Conservation (phyloP, 129 eudicot species). For the Lonicera japonica region DNA sequence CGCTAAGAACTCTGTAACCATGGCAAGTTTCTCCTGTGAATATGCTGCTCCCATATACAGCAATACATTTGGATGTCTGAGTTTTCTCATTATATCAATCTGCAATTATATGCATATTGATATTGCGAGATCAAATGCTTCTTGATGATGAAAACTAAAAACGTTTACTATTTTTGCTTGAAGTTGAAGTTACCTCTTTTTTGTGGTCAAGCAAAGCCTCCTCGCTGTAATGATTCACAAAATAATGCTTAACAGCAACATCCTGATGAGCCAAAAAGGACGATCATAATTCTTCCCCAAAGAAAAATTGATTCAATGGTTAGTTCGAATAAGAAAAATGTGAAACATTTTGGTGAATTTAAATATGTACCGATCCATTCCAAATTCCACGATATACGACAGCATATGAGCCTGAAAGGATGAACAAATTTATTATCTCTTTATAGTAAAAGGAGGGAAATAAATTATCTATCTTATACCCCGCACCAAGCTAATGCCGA, state of each 20-base stretch:
- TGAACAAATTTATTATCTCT: not conserved
- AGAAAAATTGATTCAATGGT: constrained; percentile 1
- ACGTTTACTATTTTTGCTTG: not conserved
- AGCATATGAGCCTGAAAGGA: constrained; percentile 70
- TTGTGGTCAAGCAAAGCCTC: constrained; percentile 59
- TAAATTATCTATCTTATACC: too few species aligned
- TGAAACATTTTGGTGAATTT: constrained; percentile 8
- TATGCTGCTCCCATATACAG: constrained; percentile 88
- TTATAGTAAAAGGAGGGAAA: not conserved
- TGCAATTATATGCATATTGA: constrained; percentile 18
- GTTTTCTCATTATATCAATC: constrained; percentile 73
- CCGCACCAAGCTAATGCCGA: too few species aligned
- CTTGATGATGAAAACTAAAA: not conserved
- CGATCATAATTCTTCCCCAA: constrained; percentile 2
- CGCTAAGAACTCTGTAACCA: constrained; percentile 78
- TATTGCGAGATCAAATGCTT: not conserved
- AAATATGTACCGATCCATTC: constrained; percentile 70
- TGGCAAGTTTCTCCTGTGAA: constrained; percentile 71
- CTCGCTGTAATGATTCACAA: constrained; percentile 58
- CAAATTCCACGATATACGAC: constrained; percentile 87
- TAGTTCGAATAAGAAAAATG: constrained; percentile 6
- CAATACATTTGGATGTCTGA: constrained; percentile 90
- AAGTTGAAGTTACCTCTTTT: constrained; percentile 46
- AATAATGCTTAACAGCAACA: constrained; percentile 78
- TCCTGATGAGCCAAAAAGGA: constrained; percentile 41